A percentile compares a stretch with the other conserved stretches of the same genome.
phyloP scores from a whole-genome alignment of 768 basidiomycete species.

The Russula olivacea region DNA sequence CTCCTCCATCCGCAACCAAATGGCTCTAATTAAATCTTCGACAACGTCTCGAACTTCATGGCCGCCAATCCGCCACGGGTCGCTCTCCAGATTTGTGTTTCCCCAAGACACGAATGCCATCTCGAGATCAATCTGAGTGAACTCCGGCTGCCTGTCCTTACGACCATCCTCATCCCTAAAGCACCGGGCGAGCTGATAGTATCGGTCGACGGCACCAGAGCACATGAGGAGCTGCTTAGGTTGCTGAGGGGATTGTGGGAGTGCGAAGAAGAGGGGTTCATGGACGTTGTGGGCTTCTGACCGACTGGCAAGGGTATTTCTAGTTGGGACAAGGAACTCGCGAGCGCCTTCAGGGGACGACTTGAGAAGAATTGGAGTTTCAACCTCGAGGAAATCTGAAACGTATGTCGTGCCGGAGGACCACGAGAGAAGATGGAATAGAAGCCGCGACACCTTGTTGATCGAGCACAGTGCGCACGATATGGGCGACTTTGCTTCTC shows the following conservation, averaged over 20 bases:
- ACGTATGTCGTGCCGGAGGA: slow-evolving; percentile 21
- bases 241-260: slow-evolving; percentile 93
- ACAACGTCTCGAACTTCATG: slow-evolving; percentile 72
- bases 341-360: slow-evolving; percentile 93
- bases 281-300: slow-evolving; percentile 30
- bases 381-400: slow-evolving; percentile 85
- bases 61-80: slow-evolving; percentile 82
- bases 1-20: slow-evolving; percentile 71
- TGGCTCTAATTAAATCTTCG: slow-evolving; percentile 63
- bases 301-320: background rate
- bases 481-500: slow-evolving; percentile 75
- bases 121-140: slow-evolving; percentile 94
- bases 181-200: slow-evolving; percentile 90
- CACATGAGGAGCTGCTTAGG: slow-evolving; percentile 90
- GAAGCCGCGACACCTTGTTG: slow-evolving; percentile 51
- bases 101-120: slow-evolving; percentile 94
- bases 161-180: slow-evolving; percentile 95
- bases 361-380: slow-evolving; percentile 85
- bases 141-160: slow-evolving; percentile 93
- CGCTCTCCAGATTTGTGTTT: slow-evolving; percentile 22
- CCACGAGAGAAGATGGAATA: slow-evolving; percentile 19
- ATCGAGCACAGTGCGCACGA: slow-evolving; percentile 67
- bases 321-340: slow-evolving; percentile 45
- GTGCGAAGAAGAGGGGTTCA: slow-evolving; percentile 66
- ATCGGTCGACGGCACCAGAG: slow-evolving; percentile 83